These are phyloP conservation scores for Corymbia calophylla DNA, from an alignment of 441 rosid species.

Conservation along the genomic window DNA sequence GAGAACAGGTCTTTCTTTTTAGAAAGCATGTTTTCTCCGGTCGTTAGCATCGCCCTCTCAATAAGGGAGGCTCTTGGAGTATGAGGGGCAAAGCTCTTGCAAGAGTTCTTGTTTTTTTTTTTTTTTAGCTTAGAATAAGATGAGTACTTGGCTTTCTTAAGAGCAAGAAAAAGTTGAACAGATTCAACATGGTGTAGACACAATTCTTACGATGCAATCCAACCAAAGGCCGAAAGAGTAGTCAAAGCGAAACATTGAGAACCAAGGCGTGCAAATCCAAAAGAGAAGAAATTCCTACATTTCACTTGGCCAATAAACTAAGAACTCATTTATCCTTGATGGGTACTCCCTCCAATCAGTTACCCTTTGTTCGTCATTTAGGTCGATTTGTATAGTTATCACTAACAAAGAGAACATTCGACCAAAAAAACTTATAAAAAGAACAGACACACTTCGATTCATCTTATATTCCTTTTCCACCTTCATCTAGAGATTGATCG, in stretches of 20 bases:
- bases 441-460: too few relatives aligned
- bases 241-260: background rate
- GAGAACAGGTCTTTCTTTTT: background rate
- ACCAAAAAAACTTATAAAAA: too few relatives aligned
- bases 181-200: background rate
- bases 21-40: background rate
- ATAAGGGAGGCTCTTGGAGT: background rate
- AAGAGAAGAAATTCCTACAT: too few relatives aligned
- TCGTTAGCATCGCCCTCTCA: background rate
- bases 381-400: background rate
- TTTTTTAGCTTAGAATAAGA: background rate
- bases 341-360: too few relatives aligned
- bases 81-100: background rate
- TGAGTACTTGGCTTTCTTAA: background rate
- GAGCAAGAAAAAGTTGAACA: background rate
- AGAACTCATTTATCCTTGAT: too few relatives aligned
- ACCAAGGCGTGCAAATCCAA: background rate
- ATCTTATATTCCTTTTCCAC: too few relatives aligned
- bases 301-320: too few relatives aligned
- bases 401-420: too few relatives aligned
- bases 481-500: too few relatives aligned
- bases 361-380: background rate
- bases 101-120: background rate
- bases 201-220: background rate
- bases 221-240: background rate